A percentile compares a stretch with the other conserved stretches of the same genome.
phyloP scores from a whole-genome alignment of 108 stramenopile species.

The Cyclotella baltica region DNA sequence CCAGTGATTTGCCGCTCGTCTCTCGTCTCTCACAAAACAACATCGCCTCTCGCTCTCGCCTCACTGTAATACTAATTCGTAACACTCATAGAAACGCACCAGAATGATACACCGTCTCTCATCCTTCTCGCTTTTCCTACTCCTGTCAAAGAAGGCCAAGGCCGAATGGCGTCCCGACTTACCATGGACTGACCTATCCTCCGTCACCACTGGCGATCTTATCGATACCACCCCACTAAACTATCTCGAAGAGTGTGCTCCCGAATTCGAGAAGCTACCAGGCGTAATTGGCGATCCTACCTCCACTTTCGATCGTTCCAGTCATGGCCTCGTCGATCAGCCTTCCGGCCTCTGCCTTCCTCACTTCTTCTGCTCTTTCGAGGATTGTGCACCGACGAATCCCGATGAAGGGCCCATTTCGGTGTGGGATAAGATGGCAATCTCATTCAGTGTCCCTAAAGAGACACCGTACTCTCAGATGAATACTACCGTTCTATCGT shows the following conservation, averaged over 20 bases:
- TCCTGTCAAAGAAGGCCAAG: neutral
- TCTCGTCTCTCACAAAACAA: too few relatives aligned
- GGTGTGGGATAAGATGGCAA: neutral
- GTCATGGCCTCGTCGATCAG: neutral
- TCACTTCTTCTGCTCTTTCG: conserved; percentile 32
- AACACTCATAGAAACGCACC: too few relatives aligned
- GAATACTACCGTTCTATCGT: conserved; percentile 6
- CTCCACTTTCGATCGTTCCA: neutral
- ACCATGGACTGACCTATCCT: neutral
- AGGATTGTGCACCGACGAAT: conserved; percentile 14
- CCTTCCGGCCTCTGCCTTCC: conserved; percentile 4
- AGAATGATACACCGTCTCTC: too few relatives aligned
- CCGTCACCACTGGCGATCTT: neutral
- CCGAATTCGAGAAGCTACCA: neutral
- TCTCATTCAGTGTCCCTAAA: too few relatives aligned
- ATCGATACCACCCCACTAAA: neutral
- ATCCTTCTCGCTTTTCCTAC: neutral
- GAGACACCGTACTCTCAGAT: neutral
- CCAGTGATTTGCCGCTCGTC: too few relatives aligned
- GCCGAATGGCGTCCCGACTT: neutral
- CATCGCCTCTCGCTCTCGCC: too few relatives aligned
- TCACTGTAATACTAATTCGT: too few relatives aligned
- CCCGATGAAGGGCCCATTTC: neutral
- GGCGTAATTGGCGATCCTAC: neutral
- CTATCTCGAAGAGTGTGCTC: neutral